Base-by-base conservation (phyloP, 2,329 filamentous ascomycete species). In the Aspergillus intermedius region DNA sequence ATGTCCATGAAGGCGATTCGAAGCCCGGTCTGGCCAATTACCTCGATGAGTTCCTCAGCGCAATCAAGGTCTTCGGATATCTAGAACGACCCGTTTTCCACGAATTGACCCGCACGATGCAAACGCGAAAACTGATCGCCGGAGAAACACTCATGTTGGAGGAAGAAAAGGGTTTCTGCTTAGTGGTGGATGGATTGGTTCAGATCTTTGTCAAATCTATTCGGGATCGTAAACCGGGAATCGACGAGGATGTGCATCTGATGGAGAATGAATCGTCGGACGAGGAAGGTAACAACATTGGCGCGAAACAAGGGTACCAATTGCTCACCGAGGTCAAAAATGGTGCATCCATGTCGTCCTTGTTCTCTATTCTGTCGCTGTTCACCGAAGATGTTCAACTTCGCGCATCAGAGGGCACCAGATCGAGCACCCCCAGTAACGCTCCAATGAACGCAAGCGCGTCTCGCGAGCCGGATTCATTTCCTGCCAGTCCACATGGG, bases 41-140 rank as follows among this genome's bases (percentile, higher is more conserved):
- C 60, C 77, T 98, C 22, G 93, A 98, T 69, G 94, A 98, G 67
- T 98, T 98, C 60, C 75, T 98, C 19, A 97, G 91, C 65, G 93
- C 94, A 25, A 98, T 98, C 74, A 98, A 97, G 70, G 93, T 98
- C 49, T 98, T 98, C 71, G 93, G 93, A 7, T 98, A 97, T 64
- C 76, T 98, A 40, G 93, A 98, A 67, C 83, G 93, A 22, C 90
- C 93, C 0, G 93, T 98, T 39, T 98, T 98, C 63, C 94, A 98
- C 63, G 93, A 98, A 70, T 80, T 98, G 59, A 98, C 93, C 0
- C 79, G 93, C 51, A 96, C 91, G 50, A 98, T 98, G 93, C 93
- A 98, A 73, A 98, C 94, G 17, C 80, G 89, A 59, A 96, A 96
- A 70, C 77, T 98, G 44, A 94, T 97, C 61, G 91, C 93, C 4